These are phyloP conservation scores for Puccinia novopanici DNA, from an alignment of 1,284 basidiomycete species.

Conservation along the genomic window DNA sequence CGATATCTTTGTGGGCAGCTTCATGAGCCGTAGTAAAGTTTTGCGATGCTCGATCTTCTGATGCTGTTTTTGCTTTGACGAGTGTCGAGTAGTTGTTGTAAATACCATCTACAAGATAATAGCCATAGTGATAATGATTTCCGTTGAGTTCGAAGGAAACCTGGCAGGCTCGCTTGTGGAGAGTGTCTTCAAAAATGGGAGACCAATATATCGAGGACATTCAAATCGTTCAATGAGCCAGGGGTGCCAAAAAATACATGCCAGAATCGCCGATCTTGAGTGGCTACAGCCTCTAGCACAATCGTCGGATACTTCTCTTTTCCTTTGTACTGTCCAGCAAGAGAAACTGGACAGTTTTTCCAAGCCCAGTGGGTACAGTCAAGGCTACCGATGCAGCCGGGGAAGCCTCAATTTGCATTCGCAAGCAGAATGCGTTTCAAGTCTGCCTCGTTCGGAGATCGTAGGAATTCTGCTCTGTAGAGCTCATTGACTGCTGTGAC, in stretches of 20 bases:
- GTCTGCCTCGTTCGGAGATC: not conserved
- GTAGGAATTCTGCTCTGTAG: not conserved
- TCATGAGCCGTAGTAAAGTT: constrained; percentile 5
- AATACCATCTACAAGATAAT: constrained; percentile 29
- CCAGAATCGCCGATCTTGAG: not conserved
- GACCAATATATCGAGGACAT: not conserved
- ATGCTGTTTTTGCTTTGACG: not conserved
- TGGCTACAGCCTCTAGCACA: too few species aligned
- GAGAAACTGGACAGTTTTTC: too few species aligned
- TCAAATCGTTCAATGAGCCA: not conserved
- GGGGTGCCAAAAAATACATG: not conserved
- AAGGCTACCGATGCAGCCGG: not conserved
- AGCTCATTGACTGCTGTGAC: not conserved
- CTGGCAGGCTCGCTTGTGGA: not conserved
- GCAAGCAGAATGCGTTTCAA: not conserved
- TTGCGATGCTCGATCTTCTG: not conserved
- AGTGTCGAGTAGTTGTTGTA: not conserved
- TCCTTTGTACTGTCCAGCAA: too few species aligned
- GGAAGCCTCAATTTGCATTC: not conserved
- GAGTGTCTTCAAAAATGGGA: not conserved
- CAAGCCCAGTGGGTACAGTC: constrained; percentile 29
- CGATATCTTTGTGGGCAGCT: constrained; percentile 4
- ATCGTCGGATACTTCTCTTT: too few species aligned
- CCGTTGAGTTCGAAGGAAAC: not conserved
- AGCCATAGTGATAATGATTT: too few species aligned